Evolutionary conservation across 768 basidiomycete genomes (phyloP).

Genomic region (Russula earlei): DNA sequence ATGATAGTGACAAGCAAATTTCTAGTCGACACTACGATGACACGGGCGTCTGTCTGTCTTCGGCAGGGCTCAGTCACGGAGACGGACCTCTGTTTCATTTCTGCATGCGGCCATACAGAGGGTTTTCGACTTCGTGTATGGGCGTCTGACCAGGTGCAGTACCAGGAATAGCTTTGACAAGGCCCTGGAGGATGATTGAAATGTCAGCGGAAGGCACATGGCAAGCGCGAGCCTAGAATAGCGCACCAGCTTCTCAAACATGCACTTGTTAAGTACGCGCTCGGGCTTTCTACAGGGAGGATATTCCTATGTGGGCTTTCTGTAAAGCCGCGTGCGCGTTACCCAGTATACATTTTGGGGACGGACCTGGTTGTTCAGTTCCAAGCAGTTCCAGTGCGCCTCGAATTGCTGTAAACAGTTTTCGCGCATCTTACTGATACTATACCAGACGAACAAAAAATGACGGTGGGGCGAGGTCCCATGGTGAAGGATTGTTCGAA

Average conservation of each 20-base stretch:
- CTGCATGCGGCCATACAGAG: conserved; percentile 76
- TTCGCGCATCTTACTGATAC: conserved; percentile 89
- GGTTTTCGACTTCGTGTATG: conserved; percentile 82
- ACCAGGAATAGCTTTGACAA: conserved; percentile 87
- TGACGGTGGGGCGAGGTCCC: too few relatives aligned
- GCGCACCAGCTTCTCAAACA: conserved; percentile 92
- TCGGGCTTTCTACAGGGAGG: conserved; percentile 85
- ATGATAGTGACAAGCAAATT: background rate
- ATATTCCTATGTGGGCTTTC: conserved; percentile 52
- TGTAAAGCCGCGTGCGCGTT: background rate
- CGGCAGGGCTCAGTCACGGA: background rate
- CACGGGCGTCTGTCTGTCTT: background rate
- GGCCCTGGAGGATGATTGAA: conserved; percentile 47
- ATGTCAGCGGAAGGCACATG: background rate
- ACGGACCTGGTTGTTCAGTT: conserved; percentile 86
- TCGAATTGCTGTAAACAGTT: conserved; percentile 84
- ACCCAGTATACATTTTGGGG: background rate
- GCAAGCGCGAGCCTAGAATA: background rate
- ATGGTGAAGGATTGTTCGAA: background rate
- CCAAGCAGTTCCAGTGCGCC: conserved; percentile 89
- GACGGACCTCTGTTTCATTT: conserved; percentile 42
- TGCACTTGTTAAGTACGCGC: conserved; percentile 80
- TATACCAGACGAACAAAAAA: conserved; percentile 27
- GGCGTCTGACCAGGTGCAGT: conserved; percentile 70
- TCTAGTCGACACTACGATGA: conserved; percentile 6